These are phyloP conservation scores for Phialocephala sp. DNA, from an alignment of 2,329 filamentous ascomycete genomes.

Conservation along the genomic window DNA sequence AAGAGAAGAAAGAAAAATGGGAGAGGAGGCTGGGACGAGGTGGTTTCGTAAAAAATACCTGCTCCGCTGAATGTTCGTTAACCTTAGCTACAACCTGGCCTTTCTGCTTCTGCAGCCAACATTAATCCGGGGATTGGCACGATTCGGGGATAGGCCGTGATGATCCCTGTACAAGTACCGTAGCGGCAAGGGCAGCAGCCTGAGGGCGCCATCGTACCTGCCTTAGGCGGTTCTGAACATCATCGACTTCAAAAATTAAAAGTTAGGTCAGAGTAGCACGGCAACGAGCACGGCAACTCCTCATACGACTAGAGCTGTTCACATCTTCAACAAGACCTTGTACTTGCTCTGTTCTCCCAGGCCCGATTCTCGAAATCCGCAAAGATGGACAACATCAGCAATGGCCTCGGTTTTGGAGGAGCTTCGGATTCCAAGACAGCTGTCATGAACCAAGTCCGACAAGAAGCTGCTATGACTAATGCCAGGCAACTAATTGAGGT, in stretches of 20 bases:
- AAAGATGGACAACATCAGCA: constrained; percentile 40
- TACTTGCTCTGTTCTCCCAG: neutral
- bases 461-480: constrained; percentile 69
- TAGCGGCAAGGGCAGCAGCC: neutral
- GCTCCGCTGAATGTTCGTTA: constrained; percentile 20
- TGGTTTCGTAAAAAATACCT: constrained; percentile 16
- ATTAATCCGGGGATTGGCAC: constrained; percentile 17
- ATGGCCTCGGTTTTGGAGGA: constrained; percentile 31
- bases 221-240: constrained; percentile 23
- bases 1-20: constrained; percentile 12
- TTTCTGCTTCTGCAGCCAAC: constrained; percentile 23
- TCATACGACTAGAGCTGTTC: neutral
- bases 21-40: constrained; percentile 14
- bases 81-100: constrained; percentile 31
- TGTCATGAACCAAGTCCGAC: constrained; percentile 60
- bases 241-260: constrained; percentile 26
- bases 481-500: constrained; percentile 74
- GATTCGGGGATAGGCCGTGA: neutral
- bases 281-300: neutral
- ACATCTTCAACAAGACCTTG: neutral
- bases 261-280: neutral
- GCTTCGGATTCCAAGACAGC: constrained; percentile 39
- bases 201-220: constrained; percentile 3
- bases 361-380: neutral
- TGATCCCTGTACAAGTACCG: constrained; percentile 19